phyloP scores from a whole-genome alignment of 2,329 filamentous ascomycete species.

The Cercospora sp. region DNA sequence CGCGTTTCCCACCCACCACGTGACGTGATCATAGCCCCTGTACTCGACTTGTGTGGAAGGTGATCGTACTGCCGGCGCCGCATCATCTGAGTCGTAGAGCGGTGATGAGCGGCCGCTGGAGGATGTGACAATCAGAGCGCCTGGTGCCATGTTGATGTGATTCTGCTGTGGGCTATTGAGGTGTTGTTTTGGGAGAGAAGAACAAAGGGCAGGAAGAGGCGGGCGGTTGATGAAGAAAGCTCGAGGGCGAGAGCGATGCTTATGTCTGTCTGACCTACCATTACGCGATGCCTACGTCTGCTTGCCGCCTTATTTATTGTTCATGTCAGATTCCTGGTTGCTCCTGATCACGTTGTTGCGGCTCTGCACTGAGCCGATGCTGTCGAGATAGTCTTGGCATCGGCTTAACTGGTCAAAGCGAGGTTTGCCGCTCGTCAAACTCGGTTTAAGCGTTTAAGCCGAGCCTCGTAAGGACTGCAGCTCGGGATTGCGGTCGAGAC shows the following conservation, averaged over 20 bases:
- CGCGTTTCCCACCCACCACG: constrained; percentile 96
- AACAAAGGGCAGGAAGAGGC: not conserved
- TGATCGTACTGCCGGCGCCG: constrained; percentile 18
- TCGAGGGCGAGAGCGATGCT: constrained; percentile 10
- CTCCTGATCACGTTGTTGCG: constrained; percentile 8
- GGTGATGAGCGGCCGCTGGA: constrained; percentile 33
- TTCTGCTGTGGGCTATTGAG: not conserved
- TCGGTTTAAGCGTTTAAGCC: constrained; percentile 15
- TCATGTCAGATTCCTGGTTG: constrained; percentile 11
- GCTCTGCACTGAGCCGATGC: constrained; percentile 9
- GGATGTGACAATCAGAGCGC: constrained; percentile 36
- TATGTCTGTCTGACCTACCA: constrained; percentile 13
- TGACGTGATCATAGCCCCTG: constrained; percentile 86
- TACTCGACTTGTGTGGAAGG: constrained; percentile 48
- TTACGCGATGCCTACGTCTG: not conserved
- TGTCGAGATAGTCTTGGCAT: not conserved
- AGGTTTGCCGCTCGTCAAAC: not conserved
- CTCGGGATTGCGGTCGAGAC: not conserved
- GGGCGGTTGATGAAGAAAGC: not conserved
- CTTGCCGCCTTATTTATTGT: constrained; percentile 6
- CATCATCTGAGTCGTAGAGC: constrained; percentile 24
- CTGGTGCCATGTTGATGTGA: constrained; percentile 41
- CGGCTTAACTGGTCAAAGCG: not conserved
- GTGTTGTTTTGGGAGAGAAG: constrained; percentile 4
- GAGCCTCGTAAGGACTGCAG: not conserved